These are phyloP conservation scores for Oryza officinalis DNA, from an alignment of 176 grass and related monocot species.

Conservation along the genomic window DNA sequence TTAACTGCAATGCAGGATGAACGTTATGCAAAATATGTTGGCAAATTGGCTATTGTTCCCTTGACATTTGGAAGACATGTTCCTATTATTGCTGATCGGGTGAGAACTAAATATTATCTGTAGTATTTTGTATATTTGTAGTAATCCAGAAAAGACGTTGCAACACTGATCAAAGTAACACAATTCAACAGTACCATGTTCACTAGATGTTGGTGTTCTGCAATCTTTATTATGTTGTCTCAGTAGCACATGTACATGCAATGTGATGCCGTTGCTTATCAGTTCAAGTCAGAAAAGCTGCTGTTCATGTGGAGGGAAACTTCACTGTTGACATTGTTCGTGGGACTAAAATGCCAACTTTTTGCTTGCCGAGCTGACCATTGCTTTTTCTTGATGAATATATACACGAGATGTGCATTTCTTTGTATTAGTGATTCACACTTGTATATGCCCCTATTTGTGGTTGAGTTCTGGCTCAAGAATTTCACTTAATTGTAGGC, in stretches of 20 bases:
- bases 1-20: conserved; percentile 64
- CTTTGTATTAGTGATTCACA: conserved; percentile 8
- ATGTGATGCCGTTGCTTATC: neutral
- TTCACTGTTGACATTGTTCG: neutral
- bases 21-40: conserved; percentile 82
- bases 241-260: neutral
- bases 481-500: neutral
- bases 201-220: neutral
- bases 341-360: neutral
- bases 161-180: conserved; percentile 32
- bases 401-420: conserved; percentile 9
- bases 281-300: conserved; percentile 22
- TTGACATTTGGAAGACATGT: conserved; percentile 95
- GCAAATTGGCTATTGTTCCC: conserved; percentile 89
- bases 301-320: conserved; percentile 10
- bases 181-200: conserved; percentile 22
- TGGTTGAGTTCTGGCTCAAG: conserved; percentile 1
- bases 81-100: conserved; percentile 93
- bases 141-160: neutral
- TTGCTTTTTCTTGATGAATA: conserved; percentile 18
- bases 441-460: neutral
- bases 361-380: neutral
- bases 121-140: conserved; percentile 28
- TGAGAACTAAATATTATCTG: conserved; percentile 42
- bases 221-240: neutral